Conservation (phyloP, 345 rosid genomes). For the Chamaenerion angustifolium region DNA sequence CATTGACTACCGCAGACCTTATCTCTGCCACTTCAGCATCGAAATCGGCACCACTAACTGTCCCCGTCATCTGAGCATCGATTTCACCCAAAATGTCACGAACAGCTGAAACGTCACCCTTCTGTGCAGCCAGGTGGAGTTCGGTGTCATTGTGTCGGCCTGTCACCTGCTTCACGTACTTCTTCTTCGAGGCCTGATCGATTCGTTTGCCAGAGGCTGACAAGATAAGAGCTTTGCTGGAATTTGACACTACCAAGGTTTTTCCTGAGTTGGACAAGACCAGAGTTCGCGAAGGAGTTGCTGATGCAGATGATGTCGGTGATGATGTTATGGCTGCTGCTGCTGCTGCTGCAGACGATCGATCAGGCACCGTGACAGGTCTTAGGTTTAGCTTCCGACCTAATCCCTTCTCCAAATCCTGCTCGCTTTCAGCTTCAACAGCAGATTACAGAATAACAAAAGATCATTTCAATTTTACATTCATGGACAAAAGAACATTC, state of each 20-base stretch:
- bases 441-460: background rate
- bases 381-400: conserved; percentile 14
- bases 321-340: conserved; percentile 37
- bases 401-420: conserved; percentile 58
- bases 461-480: no score
- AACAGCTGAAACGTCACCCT: conserved; percentile 9
- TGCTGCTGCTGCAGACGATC: conserved; percentile 31
- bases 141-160: conserved; percentile 16
- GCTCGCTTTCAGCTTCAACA: conserved; percentile 31
- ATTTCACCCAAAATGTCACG: conserved; percentile 8
- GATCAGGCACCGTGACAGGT: conserved; percentile 30
- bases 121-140: conserved; percentile 15
- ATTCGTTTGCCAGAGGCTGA: conserved; percentile 11
- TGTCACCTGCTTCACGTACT: conserved; percentile 14
- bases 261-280: conserved; percentile 13
- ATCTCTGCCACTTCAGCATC: conserved; percentile 17
- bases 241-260: conserved; percentile 19
- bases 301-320: conserved; percentile 63
- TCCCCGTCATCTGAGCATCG: conserved; percentile 9
- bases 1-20: conserved; percentile 17
- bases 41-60: conserved; percentile 5
- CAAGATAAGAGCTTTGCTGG: conserved; percentile 17
- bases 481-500: no score
- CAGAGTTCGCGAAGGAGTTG: conserved; percentile 50
- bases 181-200: conserved; percentile 13